Evolutionary conservation across 192 early-diverging fungal genomes (phyloP).

Genomic region (Rhizoclosmatium globosum): DNA sequence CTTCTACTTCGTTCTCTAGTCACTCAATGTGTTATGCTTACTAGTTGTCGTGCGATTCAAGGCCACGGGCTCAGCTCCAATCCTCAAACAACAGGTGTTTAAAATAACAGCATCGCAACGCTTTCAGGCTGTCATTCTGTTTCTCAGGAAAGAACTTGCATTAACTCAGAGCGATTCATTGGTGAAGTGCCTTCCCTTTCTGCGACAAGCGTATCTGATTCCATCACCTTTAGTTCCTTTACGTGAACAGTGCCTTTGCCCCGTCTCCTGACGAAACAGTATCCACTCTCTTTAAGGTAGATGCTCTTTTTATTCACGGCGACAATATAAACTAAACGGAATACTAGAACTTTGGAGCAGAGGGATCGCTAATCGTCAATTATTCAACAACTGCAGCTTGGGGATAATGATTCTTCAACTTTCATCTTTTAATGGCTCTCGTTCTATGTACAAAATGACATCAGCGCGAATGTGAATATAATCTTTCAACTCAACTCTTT

Average conservation of each 20-base stretch:
- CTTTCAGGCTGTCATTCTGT: slow-evolving; percentile 85
- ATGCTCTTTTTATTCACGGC: too few relatives aligned
- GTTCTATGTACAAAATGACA: neutral
- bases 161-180: slow-evolving; percentile 58
- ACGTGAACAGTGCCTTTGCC: slow-evolving; percentile 93
- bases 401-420: slow-evolving; percentile 63
- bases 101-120: slow-evolving; percentile 85
- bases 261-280: slow-evolving; percentile 93
- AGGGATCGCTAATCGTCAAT: slow-evolving; percentile 86
- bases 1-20: neutral
- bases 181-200: neutral
- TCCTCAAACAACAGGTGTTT: slow-evolving; percentile 86
- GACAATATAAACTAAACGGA: too few relatives aligned
- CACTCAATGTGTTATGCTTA: neutral
- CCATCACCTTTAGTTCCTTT: slow-evolving; percentile 72
- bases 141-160: slow-evolving; percentile 74
- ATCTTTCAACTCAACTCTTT: slow-evolving; percentile 7
- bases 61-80: slow-evolving; percentile 88
- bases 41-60: slow-evolving; percentile 86
- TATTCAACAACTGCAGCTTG: slow-evolving; percentile 92
- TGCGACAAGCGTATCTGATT: neutral
- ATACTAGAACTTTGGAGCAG: slow-evolving; percentile 79
- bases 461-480: too few relatives aligned
- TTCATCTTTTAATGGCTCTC: neutral
- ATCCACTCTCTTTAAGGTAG: slow-evolving; percentile 78